Percentiles rank a stretch among this genome's conserved stretches.
Conservation (phyloP, 163 green algal genomes). For the Coccomyxa subellipsoidea region DNA sequence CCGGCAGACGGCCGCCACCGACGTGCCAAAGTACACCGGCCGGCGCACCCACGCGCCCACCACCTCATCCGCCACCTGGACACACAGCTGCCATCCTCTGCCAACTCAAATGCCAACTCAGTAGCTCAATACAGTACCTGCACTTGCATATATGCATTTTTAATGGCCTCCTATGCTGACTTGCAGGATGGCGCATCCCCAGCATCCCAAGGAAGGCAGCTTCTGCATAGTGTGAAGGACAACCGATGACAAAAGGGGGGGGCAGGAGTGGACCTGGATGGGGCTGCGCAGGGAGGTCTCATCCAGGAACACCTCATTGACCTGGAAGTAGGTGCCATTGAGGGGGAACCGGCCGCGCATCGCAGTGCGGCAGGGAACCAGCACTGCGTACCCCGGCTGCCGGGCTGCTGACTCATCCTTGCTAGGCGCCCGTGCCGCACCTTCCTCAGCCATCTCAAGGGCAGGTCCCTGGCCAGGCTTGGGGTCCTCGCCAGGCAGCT, state of each 20-base stretch:
- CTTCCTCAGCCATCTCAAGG: not conserved
- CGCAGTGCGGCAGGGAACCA: constrained; percentile 33
- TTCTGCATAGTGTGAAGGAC: not conserved
- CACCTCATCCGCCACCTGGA: constrained; percentile 27
- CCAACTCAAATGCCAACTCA: no score
- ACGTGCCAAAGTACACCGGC: constrained; percentile 40
- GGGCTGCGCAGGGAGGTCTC: constrained; percentile 6
- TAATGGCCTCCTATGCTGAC: no score
- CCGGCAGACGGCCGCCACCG: constrained; percentile 42
- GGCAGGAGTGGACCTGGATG: not conserved
- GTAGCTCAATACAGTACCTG: no score
- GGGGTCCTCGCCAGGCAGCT: not conserved
- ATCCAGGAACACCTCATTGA: constrained; percentile 59
- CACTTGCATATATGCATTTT: no score
- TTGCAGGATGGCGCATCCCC: no score
- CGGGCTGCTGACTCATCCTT: not conserved
- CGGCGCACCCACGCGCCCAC: constrained; percentile 15
- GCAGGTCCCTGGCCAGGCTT: no score
- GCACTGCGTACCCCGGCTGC: constrained; percentile 16
- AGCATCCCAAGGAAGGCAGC: no score
- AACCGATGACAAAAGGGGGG: not conserved
- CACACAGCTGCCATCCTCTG: no score
- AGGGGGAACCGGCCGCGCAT: constrained; percentile 43
- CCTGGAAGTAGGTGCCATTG: constrained; percentile 58
- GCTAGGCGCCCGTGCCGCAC: not conserved